phyloP scores from a whole-genome alignment of 148 eudicot genomes.

The Rhododendron simsii region DNA sequence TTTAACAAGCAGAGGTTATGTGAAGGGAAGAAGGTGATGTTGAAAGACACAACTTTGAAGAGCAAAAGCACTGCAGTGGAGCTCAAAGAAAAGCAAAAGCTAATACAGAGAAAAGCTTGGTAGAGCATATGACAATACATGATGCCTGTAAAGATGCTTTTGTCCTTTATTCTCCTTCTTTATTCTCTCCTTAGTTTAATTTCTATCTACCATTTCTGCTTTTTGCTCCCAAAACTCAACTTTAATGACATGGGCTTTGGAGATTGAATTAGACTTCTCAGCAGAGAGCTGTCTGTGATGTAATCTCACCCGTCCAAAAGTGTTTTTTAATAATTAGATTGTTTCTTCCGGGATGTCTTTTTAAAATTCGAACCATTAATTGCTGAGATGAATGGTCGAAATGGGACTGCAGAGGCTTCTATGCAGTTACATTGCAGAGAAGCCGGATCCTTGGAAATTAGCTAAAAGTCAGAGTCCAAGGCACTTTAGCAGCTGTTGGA shows the following conservation, averaged over 20 bases:
- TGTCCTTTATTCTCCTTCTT: constrained; percentile 9
- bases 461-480: not conserved
- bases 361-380: too few relatives aligned
- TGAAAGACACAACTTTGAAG: not conserved
- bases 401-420: too few relatives aligned
- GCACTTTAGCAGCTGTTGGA: not conserved
- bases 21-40: not conserved
- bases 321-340: too few relatives aligned
- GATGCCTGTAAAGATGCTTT: constrained; percentile 12
- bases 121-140: not conserved
- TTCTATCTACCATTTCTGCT: not conserved
- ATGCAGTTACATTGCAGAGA: too few relatives aligned
- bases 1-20: not conserved
- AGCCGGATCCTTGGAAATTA: not conserved
- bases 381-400: not conserved
- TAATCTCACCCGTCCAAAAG: not conserved
- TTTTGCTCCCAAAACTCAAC: constrained; percentile 5
- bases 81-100: constrained; percentile 15
- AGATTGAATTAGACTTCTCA: not conserved
- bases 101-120: not conserved
- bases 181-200: not conserved
- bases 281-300: not conserved
- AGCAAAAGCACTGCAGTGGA: constrained; percentile 8
- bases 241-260: not conserved
- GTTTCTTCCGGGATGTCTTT: too few relatives aligned